A percentile compares a stretch with the other conserved stretches of the same genome.
Conservation (phyloP, 305 asterid genomes). For the Lippia alba region DNA sequence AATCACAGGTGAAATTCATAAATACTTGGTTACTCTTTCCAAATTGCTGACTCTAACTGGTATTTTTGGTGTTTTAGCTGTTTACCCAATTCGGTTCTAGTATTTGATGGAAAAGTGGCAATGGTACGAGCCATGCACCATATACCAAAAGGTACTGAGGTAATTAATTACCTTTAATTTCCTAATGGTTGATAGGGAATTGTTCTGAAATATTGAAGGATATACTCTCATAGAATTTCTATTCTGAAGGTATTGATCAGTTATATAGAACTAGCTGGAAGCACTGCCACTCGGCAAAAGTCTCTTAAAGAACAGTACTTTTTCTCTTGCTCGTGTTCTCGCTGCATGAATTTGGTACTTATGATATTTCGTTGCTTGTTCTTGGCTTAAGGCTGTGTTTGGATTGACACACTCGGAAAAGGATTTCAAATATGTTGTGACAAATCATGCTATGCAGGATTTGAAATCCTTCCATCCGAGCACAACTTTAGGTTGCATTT, state of each 20-base stretch:
- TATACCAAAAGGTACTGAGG: conserved; percentile 90
- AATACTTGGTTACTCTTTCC: conserved; percentile 17
- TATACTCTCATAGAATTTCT: no score
- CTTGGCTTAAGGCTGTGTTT: conserved; percentile 3
- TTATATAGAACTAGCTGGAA: conserved; percentile 94
- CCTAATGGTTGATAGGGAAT: background rate
- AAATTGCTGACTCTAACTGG: conserved; percentile 41
- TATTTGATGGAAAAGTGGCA: conserved; percentile 81
- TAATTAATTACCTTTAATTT: conserved; percentile 43
- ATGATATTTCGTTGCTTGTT: conserved; percentile 3
- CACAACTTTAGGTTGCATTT: background rate
- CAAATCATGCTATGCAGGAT: background rate
- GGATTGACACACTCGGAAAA: background rate
- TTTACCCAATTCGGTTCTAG: conserved; percentile 82
- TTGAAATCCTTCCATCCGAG: background rate
- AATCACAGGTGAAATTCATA: conserved; percentile 79
- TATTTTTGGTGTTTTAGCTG: conserved; percentile 61
- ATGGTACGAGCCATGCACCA: conserved; percentile 78
- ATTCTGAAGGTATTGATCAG: conserved; percentile 74
- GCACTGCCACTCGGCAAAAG: conserved; percentile 86
- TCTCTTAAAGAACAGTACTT: conserved; percentile 90
- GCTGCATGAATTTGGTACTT: conserved; percentile 78
- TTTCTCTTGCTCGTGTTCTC: conserved; percentile 79
- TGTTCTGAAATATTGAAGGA: background rate
- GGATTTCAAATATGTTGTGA: background rate